A percentile compares a stretch with the other conserved stretches of the same genome.
Conservation (phyloP, 192 early-diverging fungal genomes). For the Linnemannia exigua region DNA sequence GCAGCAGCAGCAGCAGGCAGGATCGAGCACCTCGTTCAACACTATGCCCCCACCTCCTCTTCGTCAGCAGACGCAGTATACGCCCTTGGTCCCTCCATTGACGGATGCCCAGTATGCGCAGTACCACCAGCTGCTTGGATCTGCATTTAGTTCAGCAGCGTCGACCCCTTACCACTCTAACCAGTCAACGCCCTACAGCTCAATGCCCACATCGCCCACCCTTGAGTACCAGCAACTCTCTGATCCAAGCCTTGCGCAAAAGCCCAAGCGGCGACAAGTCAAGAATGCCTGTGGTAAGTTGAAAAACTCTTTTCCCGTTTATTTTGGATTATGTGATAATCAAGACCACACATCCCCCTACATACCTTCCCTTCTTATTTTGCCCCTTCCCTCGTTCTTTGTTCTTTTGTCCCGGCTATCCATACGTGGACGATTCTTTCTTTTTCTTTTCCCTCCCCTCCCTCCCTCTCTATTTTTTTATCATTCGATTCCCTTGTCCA, state of each 20-base stretch:
- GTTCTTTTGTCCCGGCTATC: constrained; percentile 19
- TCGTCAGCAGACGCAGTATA: constrained; percentile 40
- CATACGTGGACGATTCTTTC: constrained; percentile 1
- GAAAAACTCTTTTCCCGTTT: background rate
- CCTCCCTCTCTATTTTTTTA: background rate
- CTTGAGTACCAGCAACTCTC: constrained; percentile 45
- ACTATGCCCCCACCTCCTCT: constrained; percentile 36
- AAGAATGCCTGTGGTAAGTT: constrained; percentile 90
- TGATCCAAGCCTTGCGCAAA: constrained; percentile 28
- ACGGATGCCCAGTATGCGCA: constrained; percentile 52
- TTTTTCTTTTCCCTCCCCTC: background rate
- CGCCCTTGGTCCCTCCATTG: constrained; percentile 45
- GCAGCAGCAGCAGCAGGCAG: constrained; percentile 34
- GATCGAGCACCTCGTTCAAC: constrained; percentile 9
- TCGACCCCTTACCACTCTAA: constrained; percentile 49
- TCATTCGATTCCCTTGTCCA: constrained; percentile 15
- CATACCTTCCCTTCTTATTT: background rate
- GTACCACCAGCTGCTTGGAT: constrained; percentile 45
- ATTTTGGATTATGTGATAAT: background rate
- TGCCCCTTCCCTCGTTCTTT: background rate
- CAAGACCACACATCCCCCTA: background rate
- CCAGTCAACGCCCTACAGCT: constrained; percentile 56
- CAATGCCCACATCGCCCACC: constrained; percentile 48
- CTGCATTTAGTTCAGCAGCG: constrained; percentile 45
- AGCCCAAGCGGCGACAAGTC: constrained; percentile 82